Evolutionary conservation across 2,329 filamentous ascomycete species (phyloP), one percentile per base, ranked within the genome.

Genomic region (Plenodomus tracheiphilus): DNA sequence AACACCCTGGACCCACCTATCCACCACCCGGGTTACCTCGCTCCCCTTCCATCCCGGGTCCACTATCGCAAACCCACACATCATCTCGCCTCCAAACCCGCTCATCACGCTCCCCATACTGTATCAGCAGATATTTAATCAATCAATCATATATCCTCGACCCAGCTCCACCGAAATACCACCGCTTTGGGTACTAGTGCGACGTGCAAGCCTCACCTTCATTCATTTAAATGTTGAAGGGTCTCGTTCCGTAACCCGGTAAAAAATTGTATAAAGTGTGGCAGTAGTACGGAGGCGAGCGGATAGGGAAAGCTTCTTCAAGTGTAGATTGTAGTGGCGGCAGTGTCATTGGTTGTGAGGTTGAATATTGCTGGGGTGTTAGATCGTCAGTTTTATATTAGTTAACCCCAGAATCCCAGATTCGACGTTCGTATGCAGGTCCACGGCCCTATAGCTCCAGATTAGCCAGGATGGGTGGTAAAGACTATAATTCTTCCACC

Each of bases 381-480:
- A n/a, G n/a, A n/a, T n/a, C n/a, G n/a, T n/a, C n/a, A n/a, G n/a
- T n/a, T n/a, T n/a, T n/a, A n/a, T n/a, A n/a, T n/a, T n/a, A n/a
- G n/a, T n/a, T n/a, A n/a, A n/a, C n/a, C n/a, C n/a, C n/a, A n/a
- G n/a, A n/a, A 25, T 10, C 22, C 22, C 22, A 25, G 22, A 25
- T 25, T 25, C 22, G 10, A 25, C 22, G 5, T 25, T 25, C 22
- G 10, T 25, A 25, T 25, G 22, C 22, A 25, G 10, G 10, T 25
- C 22, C 22, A 10, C 22, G 22, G 22, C 5, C 22, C 22, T 25
- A 25, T n/a, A 25, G 5, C 22, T 16, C 16, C 13, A 49, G 48
- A 52, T 58, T 56, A 25, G 22, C 22, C 22, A 25, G 16, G 22
- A 28, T 43, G 30, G 13, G 15, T 48, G 16, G 38, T 35, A 35